A percentile compares a stretch with the other conserved stretches of the same genome.
These are phyloP conservation scores for Aspergillus olivimuriae DNA, from an alignment of 495 filamentous ascomycete species.

Conservation along the genomic window DNA sequence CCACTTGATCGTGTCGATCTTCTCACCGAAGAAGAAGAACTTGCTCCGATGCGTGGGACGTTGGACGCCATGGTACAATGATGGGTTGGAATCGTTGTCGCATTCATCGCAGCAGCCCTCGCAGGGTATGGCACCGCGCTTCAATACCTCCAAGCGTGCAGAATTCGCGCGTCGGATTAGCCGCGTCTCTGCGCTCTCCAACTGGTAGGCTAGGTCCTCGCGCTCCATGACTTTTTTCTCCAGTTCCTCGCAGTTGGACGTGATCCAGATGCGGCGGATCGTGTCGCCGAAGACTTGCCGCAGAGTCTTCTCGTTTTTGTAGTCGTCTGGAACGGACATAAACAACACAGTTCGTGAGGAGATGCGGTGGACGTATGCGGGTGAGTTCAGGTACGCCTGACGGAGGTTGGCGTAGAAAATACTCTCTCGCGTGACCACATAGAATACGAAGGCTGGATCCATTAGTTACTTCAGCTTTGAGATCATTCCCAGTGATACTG, in stretches of 20 bases:
- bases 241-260: constrained; percentile 48
- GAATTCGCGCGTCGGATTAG: constrained; percentile 57
- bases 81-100: constrained; percentile 39
- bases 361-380: constrained; percentile 56
- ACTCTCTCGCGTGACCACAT: constrained; percentile 58
- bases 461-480: constrained; percentile 15
- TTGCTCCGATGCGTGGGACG: constrained; percentile 50
- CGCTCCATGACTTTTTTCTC: constrained; percentile 51
- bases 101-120: constrained; percentile 26
- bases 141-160: constrained; percentile 39
- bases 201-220: constrained; percentile 50
- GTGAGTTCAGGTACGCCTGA: constrained; percentile 66
- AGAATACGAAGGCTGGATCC: constrained; percentile 64
- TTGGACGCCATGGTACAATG: constrained; percentile 41
- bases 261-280: constrained; percentile 57
- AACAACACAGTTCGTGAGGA: constrained; percentile 67
- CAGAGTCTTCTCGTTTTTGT: constrained; percentile 49
- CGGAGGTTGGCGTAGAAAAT: constrained; percentile 63
- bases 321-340: constrained; percentile 57
- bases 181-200: constrained; percentile 61
- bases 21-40: constrained; percentile 50
- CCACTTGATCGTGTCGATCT: constrained; percentile 87
- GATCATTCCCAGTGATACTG: constrained; percentile 10
- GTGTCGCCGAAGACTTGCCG: constrained; percentile 54
- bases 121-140: constrained; percentile 17